Conservation (phyloP, 2,329 filamentous ascomycete genomes). For the Diaporthe citriasiana region DNA sequence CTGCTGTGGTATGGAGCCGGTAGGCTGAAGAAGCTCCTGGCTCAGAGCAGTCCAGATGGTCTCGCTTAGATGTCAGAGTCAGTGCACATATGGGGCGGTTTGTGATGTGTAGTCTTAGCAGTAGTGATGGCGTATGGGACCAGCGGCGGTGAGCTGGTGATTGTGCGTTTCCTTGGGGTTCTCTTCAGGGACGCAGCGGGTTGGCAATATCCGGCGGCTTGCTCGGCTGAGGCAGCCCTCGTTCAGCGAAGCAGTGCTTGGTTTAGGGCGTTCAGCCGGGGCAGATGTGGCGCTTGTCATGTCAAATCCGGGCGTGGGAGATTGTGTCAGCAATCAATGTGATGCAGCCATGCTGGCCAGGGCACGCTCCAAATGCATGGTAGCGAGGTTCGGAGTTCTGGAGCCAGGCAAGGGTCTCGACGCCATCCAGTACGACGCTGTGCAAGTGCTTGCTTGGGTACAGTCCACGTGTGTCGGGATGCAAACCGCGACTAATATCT, state of each 20-base stretch:
- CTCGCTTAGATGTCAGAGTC: constrained; percentile 15
- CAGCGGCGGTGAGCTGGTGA: constrained; percentile 3
- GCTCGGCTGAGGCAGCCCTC: constrained; percentile 32
- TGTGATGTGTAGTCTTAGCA: neutral
- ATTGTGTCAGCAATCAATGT: constrained; percentile 31
- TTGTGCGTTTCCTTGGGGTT: neutral
- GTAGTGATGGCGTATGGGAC: neutral
- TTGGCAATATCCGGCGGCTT: constrained; percentile 21
- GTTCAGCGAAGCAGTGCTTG: neutral
- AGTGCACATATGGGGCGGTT: constrained; percentile 13
- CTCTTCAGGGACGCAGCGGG: neutral
- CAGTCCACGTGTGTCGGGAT: constrained; percentile 19
- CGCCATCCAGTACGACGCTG: constrained; percentile 23
- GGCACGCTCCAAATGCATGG: constrained; percentile 19
- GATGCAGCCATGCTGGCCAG: constrained; percentile 16
- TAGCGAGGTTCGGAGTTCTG: constrained; percentile 20
- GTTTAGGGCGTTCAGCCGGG: constrained; percentile 17
- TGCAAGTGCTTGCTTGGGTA: constrained; percentile 1
- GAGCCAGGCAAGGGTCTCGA: constrained; percentile 21
- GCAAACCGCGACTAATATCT: neutral
- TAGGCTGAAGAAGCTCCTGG: constrained; percentile 8
- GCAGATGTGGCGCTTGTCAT: constrained; percentile 28
- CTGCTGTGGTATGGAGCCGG: constrained; percentile 6
- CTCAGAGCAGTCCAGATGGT: constrained; percentile 1
- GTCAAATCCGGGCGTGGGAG: constrained; percentile 11